phyloP scores from a whole-genome alignment of 331 rosid species.

The Prunus yedoensis region DNA sequence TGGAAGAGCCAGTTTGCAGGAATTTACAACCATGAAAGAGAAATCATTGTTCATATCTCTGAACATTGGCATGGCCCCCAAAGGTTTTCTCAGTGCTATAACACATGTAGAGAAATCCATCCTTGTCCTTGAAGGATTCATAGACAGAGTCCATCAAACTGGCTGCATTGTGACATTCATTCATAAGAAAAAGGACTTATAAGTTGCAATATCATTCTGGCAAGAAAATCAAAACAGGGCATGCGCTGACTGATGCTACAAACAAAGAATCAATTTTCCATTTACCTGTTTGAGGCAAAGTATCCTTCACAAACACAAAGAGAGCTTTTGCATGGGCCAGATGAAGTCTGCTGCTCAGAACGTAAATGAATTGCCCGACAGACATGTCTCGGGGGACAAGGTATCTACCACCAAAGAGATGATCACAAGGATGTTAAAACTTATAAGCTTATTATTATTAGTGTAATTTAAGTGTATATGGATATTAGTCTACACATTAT shows the following conservation, averaged over 20 bases:
- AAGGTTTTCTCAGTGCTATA: slow-evolving; percentile 86
- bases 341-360: slow-evolving; percentile 63
- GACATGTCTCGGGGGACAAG: slow-evolving; percentile 82
- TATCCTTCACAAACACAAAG: slow-evolving; percentile 69
- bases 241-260: not conserved
- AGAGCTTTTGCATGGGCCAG: slow-evolving; percentile 71
- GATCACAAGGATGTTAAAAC: not conserved
- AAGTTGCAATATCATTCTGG: not conserved
- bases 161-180: slow-evolving; percentile 47
- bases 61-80: slow-evolving; percentile 28
- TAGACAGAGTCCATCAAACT: slow-evolving; percentile 58
- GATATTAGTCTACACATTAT: not conserved
- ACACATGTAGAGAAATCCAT: slow-evolving; percentile 84
- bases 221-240: not conserved
- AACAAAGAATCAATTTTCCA: not conserved
- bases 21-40: not conserved
- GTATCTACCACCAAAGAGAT: slow-evolving; percentile 40
- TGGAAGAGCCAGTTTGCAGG: not conserved
- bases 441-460: no score
- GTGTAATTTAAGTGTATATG: not conserved
- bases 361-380: slow-evolving; percentile 69
- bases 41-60: not conserved
- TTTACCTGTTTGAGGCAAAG: slow-evolving; percentile 77
- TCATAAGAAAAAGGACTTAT: not conserved
- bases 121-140: slow-evolving; percentile 67